phyloP scores from a whole-genome alignment of 148 eudicot genomes.

The Rhododendron molle region DNA sequence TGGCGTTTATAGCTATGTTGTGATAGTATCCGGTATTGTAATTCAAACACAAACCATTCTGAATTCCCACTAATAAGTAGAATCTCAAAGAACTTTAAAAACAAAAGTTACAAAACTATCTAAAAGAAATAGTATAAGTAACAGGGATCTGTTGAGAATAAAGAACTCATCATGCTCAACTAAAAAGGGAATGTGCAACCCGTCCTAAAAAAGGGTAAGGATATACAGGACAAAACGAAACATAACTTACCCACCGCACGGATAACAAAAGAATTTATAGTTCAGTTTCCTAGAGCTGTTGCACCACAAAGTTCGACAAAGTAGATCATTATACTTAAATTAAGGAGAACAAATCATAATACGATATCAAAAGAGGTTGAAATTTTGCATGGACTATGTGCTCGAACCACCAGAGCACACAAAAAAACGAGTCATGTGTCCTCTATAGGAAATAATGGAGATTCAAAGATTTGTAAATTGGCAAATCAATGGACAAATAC shows the following conservation, averaged over 20 bases:
- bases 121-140: constrained; percentile 18
- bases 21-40: background rate
- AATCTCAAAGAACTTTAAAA: background rate
- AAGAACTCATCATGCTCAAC: constrained; percentile 1
- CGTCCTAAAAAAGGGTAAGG: background rate
- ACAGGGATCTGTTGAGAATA: constrained; percentile 47
- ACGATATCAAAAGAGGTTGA: background rate
- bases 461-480: background rate
- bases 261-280: background rate
- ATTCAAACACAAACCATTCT: background rate
- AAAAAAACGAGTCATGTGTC: background rate
- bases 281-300: background rate
- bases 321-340: background rate
- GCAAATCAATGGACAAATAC: background rate
- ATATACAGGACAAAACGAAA: background rate
- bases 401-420: background rate
- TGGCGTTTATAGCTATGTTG: background rate
- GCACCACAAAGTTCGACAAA: background rate
- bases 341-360: background rate
- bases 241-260: background rate
- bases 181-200: background rate
- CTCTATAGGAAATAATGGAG: background rate
- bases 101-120: no score
- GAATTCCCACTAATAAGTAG: background rate
- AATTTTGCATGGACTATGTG: background rate